Conservation (phyloP, 2,329 filamentous ascomycete species). For the Xylariaceae sp. region DNA sequence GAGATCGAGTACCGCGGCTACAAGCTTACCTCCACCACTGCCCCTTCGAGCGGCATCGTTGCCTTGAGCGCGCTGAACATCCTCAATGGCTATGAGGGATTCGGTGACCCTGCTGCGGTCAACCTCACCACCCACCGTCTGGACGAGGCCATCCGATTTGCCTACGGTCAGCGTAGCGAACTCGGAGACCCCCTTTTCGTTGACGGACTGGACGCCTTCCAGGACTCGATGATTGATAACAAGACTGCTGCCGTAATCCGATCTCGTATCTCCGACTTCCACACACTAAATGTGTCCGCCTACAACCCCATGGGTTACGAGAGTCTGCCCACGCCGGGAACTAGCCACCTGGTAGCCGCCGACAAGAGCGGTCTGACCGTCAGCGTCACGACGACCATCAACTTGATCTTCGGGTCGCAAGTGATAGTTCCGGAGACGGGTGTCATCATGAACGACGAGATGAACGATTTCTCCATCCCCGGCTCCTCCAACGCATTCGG, state of each 20-base stretch:
- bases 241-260: conserved; percentile 49
- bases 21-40: conserved; percentile 60
- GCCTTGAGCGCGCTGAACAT: conserved; percentile 70
- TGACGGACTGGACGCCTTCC: conserved; percentile 51
- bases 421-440: conserved; percentile 77
- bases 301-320: conserved; percentile 45
- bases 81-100: conserved; percentile 61
- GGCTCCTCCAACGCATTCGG: conserved; percentile 67
- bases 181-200: conserved; percentile 75
- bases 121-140: conserved; percentile 68
- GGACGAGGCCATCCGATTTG: conserved; percentile 80
- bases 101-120: conserved; percentile 49
- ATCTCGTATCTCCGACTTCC: conserved; percentile 39
- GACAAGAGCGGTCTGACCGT: conserved; percentile 68
- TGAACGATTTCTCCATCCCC: conserved; percentile 73
- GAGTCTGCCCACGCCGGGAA: conserved; percentile 57
- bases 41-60: conserved; percentile 69
- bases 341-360: conserved; percentile 60
- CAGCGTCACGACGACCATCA: conserved; percentile 74
- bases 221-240: conserved; percentile 60
- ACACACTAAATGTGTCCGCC: conserved; percentile 36
- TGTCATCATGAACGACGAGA: conserved; percentile 62
- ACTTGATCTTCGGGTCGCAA: conserved; percentile 70
- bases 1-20: conserved; percentile 63
- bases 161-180: conserved; percentile 65